These are phyloP conservation scores for Sporothrix euskadiensis DNA, from an alignment of 2,329 filamentous ascomycete species.

Conservation along the genomic window DNA sequence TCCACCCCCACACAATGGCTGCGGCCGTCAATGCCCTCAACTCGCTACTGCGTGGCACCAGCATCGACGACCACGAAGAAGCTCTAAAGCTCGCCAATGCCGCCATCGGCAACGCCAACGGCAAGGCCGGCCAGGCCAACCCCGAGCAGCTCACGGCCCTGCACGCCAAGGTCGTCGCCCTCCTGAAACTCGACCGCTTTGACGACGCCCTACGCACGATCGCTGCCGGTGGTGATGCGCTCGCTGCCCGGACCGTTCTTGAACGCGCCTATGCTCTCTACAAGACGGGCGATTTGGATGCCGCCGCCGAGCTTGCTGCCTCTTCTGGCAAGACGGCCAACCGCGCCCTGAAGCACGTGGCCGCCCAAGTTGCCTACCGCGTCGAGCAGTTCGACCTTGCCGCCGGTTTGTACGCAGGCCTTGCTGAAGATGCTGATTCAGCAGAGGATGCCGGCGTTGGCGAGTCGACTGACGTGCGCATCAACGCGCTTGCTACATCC, in stretches of 20 bases:
- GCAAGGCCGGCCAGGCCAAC: conserved; percentile 51
- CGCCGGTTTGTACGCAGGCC: conserved; percentile 60
- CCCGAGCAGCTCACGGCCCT: conserved; percentile 52
- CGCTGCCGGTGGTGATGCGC: conserved; percentile 59
- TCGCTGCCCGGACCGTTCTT: conserved; percentile 62
- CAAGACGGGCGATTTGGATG: conserved; percentile 69
- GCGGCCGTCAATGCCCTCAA: conserved; percentile 52
- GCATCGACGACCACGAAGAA: conserved; percentile 71
- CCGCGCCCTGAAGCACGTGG: conserved; percentile 53
- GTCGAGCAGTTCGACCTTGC: conserved; percentile 71
- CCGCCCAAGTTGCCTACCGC: conserved; percentile 71
- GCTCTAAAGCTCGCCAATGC: conserved; percentile 65
- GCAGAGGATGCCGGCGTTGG: conserved; percentile 46
- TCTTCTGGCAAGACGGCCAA: conserved; percentile 7
- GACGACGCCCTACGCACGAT: conserved; percentile 72
- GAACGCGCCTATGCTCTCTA: conserved; percentile 84
- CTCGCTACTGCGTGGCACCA: conserved; percentile 55
- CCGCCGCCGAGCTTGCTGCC: conserved; percentile 52
- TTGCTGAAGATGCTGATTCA: conserved; percentile 50
- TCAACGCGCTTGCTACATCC: conserved; percentile 71
- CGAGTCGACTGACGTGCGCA: conserved; percentile 72
- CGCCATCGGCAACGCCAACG: conserved; percentile 62
- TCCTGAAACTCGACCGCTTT: conserved; percentile 80
- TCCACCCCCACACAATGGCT: conserved; percentile 29
- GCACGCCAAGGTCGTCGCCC: conserved; percentile 69